These are phyloP conservation scores for Alternaria sp. DNA, from an alignment of 2,329 filamentous ascomycete genomes.

Conservation along the genomic window DNA sequence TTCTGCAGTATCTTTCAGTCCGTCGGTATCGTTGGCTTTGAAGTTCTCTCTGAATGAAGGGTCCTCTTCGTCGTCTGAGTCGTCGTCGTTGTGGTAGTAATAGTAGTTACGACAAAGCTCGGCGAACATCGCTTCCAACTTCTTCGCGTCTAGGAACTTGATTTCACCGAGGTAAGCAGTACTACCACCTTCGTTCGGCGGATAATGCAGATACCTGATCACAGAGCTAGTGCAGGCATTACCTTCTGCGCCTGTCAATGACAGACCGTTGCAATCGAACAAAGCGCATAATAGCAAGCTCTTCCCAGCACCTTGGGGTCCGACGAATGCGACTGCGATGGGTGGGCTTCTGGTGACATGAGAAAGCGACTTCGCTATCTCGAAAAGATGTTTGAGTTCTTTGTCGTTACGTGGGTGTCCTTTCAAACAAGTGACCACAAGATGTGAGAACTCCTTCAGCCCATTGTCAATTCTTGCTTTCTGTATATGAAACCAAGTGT, in stretches of 20 bases:
- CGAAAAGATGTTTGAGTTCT: slow-evolving; percentile 25
- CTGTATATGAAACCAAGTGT: no score
- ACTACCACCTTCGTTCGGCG: no score
- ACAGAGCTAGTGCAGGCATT: slow-evolving; percentile 32
- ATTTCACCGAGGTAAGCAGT: slow-evolving; percentile 19
- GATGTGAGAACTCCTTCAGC: no score
- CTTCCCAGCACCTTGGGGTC: slow-evolving; percentile 38
- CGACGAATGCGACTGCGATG: slow-evolving; percentile 30
- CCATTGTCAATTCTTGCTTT: no score
- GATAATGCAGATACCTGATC: slow-evolving; percentile 14
- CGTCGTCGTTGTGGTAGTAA: slow-evolving; percentile 27
- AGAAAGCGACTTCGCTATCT: slow-evolving; percentile 12
- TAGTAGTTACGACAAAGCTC: slow-evolving; percentile 26
- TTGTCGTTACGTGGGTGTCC: slow-evolving; percentile 7
- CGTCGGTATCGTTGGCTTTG: slow-evolving; percentile 12
- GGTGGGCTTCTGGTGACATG: slow-evolving; percentile 17
- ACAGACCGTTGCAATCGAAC: slow-evolving; percentile 30
- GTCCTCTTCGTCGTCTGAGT: slow-evolving; percentile 31
- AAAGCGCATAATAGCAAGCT: slow-evolving; percentile 29
- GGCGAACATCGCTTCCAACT: slow-evolving; percentile 24
- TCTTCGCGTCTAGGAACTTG: slow-evolving; percentile 23
- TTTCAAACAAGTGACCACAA: no score
- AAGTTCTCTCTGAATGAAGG: neutral
- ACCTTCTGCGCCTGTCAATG: slow-evolving; percentile 32
- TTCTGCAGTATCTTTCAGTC: slow-evolving; percentile 31